phyloP scores from a whole-genome alignment of 441 rosid species.

The Bocquillonia castaneifolia region DNA sequence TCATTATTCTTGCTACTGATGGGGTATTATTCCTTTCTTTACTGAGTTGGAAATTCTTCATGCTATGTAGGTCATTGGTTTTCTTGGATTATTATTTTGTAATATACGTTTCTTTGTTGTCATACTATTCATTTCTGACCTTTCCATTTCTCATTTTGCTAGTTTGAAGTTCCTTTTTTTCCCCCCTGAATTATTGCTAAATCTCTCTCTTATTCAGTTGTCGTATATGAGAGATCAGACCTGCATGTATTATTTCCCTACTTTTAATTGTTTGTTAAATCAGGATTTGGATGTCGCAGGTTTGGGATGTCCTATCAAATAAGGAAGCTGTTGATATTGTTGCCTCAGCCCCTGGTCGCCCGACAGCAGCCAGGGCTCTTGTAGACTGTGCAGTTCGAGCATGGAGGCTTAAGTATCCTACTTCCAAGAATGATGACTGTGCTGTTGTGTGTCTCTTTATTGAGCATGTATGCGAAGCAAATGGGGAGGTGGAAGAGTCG shows the following conservation, averaged over 20 bases:
- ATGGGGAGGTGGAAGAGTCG: conserved; percentile 23
- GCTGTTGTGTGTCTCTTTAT: conserved; percentile 91
- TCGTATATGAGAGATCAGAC: not conserved
- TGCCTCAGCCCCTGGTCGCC: conserved; percentile 58
- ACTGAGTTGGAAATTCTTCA: not conserved
- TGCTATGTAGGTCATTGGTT: not conserved
- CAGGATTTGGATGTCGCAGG: conserved; percentile 31
- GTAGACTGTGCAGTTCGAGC: conserved; percentile 78
- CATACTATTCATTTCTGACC: conserved; percentile 7
- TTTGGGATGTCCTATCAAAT: conserved; percentile 92
- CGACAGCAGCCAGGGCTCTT: conserved; percentile 71
- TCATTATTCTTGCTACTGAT: conserved; percentile 82
- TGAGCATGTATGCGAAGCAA: conserved; percentile 33
- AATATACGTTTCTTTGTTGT: not conserved
- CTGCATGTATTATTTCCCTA: not conserved
- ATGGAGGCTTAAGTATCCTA: conserved; percentile 84
- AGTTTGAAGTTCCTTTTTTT: not conserved
- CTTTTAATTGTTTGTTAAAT: not conserved
- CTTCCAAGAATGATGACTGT: conserved; percentile 92
- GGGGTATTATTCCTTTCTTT: conserved; percentile 51
- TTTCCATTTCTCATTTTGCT: not conserved
- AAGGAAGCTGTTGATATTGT: conserved; percentile 84
- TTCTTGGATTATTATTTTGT: not conserved
- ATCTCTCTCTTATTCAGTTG: not conserved
- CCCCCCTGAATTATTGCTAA: too few species aligned